Percentiles rank a stretch among this genome's conserved stretches.
phyloP scores from a whole-genome alignment of 352 stramenopile genomes.

The Pilasporangium apinafurcum region DNA sequence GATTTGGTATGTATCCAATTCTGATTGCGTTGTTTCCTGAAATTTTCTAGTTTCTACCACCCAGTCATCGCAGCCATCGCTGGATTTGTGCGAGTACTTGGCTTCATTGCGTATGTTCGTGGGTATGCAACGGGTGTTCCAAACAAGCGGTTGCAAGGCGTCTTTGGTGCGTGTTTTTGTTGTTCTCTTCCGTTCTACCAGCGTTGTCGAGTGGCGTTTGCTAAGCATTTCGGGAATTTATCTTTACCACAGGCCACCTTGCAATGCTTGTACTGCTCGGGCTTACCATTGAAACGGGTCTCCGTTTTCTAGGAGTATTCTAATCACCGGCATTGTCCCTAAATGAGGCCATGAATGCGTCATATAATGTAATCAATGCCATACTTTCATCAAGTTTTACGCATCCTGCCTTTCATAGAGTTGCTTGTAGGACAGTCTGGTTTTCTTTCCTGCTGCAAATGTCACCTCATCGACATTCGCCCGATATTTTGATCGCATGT shows the following conservation, averaged over 20 bases:
- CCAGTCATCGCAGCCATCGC: slow-evolving; percentile 53
- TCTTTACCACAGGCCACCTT: slow-evolving; percentile 33
- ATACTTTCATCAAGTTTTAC: too few relatives aligned
- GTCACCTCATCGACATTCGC: too few relatives aligned
- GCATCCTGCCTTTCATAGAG: too few relatives aligned
- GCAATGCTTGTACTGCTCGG: slow-evolving; percentile 23
- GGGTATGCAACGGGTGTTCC: slow-evolving; percentile 60
- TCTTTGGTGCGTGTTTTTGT: slow-evolving; percentile 51
- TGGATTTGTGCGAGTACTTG: slow-evolving; percentile 40
- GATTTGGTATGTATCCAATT: not conserved
- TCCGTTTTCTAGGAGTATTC: slow-evolving; percentile 19
- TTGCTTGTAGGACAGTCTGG: too few relatives aligned
- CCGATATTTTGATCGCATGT: too few relatives aligned
- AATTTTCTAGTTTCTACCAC: slow-evolving; percentile 43
- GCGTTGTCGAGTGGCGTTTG: not conserved
- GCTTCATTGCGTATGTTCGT: slow-evolving; percentile 61
- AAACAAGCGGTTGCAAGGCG: slow-evolving; percentile 49
- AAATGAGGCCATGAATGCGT: too few relatives aligned
- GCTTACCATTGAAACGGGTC: slow-evolving; percentile 23
- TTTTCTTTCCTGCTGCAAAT: too few relatives aligned
- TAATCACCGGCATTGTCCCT: too few relatives aligned
- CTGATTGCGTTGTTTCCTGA: too few relatives aligned
- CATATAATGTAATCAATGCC: too few relatives aligned
- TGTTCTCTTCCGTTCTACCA: not conserved
- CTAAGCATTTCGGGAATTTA: too few relatives aligned